Evolutionary conservation across 1,284 basidiomycete species (phyloP), one percentile per base, ranked within the genome.

Genomic region (Taiwanofungus camphoratus): DNA sequence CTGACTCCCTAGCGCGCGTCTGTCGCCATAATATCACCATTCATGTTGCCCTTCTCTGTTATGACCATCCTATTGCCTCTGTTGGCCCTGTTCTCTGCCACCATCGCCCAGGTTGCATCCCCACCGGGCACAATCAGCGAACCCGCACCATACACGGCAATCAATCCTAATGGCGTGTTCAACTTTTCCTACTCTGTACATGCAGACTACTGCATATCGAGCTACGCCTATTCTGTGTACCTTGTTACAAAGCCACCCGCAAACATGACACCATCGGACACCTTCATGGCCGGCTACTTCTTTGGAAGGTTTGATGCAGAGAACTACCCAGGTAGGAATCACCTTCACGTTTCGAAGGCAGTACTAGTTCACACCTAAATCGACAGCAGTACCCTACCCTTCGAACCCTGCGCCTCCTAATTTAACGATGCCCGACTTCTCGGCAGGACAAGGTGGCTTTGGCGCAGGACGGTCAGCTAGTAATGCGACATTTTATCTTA

Each of bases 401-500:
- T 49, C 51, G 22, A 68, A 73, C 48, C 66, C 65, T 6, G 56
- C 68, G 2, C 74, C 73, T 3, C 39, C 62, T 1, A 57, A 65
- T 39, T 60, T 74, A 22, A 62, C 58, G 16, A 74, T 75, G 73
- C 74, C 74, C 13, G 62, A 75, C 61, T 71, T 76, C 48, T 65
- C 71, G 2, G 57, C 63, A 41, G 47, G 59, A 6, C 61, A 61
- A 15, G 69, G 67, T 18, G 73, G 70, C 2, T 73, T 65, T 39
- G 70, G 69, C 12, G 37, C 46, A 5, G 70, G 72, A 9, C 47
- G 53, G 35, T 32, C 46, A 2, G 65, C 54, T 4, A 55, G 46
- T 41, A 63, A 73, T 47, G 53, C 57, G 8, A 59, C 62, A 4
- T 62, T 71, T 48, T 63, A 67, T 36, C 46, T 75, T 4, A 59